Percentiles rank a stretch among this genome's conserved stretches.
Conservation (phyloP, 2,329 filamentous ascomycete species). For the Colletotrichum sp. region DNA sequence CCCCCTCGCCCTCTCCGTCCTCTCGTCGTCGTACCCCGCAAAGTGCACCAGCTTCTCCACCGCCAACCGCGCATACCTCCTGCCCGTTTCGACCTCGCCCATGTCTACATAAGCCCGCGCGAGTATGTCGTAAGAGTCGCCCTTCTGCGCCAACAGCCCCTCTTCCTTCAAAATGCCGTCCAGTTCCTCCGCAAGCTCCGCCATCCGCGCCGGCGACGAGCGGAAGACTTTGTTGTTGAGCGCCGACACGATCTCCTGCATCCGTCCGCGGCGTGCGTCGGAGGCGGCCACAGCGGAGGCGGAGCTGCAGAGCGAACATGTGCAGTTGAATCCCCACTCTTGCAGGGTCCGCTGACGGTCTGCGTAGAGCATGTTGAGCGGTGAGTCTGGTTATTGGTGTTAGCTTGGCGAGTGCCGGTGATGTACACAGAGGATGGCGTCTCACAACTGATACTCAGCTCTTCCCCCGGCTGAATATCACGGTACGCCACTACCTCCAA, state of each 20-base stretch:
- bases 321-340: constrained; percentile 33
- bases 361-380: constrained; percentile 28
- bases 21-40: constrained; percentile 26
- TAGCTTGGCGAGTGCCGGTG: background rate
- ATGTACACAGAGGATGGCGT: background rate
- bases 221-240: constrained; percentile 6
- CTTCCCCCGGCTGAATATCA: constrained; percentile 37
- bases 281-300: constrained; percentile 20
- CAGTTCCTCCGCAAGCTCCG: constrained; percentile 23
- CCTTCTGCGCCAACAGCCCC: constrained; percentile 26
- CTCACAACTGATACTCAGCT: constrained; percentile 41
- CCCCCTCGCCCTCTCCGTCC: constrained; percentile 19
- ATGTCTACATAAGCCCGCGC: constrained; percentile 24
- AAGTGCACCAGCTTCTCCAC: constrained; percentile 25
- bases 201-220: constrained; percentile 5
- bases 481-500: constrained; percentile 37
- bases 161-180: constrained; percentile 25
- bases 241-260: constrained; percentile 26
- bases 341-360: constrained; percentile 26
- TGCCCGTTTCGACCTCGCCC: constrained; percentile 24
- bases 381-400: constrained; percentile 24
- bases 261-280: constrained; percentile 24
- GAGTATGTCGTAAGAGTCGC: constrained; percentile 27
- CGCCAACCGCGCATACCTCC: constrained; percentile 23
- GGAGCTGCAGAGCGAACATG: constrained; percentile 28